Percentiles rank a stretch among this genome's conserved stretches.
phyloP scores from a whole-genome alignment of 202 grass and related monocot species.

The Alloteropsis angusta region DNA sequence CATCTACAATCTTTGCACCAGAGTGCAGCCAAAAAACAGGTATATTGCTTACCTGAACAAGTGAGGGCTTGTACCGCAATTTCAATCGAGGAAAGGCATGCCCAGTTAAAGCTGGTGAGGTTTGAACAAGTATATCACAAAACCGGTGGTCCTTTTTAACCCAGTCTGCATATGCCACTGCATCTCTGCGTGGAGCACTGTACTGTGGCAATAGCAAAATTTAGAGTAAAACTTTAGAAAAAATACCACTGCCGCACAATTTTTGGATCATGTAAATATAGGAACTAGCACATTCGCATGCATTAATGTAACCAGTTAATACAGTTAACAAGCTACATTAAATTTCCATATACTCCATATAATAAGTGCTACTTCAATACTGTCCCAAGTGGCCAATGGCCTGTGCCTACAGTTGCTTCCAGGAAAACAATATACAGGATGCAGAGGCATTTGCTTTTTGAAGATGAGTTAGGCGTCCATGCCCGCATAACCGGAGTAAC shows the following conservation, averaged over 20 bases:
- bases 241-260: background rate
- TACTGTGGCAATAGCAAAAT: slow-evolving; percentile 48
- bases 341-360: background rate
- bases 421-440: background rate
- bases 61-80: slow-evolving; percentile 77
- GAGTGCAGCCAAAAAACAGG: background rate
- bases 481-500: background rate
- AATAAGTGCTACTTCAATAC: background rate
- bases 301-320: background rate
- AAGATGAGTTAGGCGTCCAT: background rate
- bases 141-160: slow-evolving; percentile 61
- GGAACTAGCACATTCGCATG: background rate
- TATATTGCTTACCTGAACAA: slow-evolving; percentile 70
- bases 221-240: slow-evolving; percentile 25
- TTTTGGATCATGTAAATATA: background rate
- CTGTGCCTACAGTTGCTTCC: background rate
- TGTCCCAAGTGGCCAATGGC: background rate
- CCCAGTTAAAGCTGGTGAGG: slow-evolving; percentile 39
- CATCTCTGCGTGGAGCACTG: slow-evolving; percentile 76
- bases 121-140: slow-evolving; percentile 68
- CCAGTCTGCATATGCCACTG: slow-evolving; percentile 67
- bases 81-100: slow-evolving; percentile 90
- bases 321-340: background rate
- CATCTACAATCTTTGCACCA: background rate
- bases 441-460: background rate